Percentiles rank a stretch among this genome's conserved stretches.
Evolutionary conservation across 306 rosid genomes (phyloP).

Genomic region (Castanea crenata): DNA sequence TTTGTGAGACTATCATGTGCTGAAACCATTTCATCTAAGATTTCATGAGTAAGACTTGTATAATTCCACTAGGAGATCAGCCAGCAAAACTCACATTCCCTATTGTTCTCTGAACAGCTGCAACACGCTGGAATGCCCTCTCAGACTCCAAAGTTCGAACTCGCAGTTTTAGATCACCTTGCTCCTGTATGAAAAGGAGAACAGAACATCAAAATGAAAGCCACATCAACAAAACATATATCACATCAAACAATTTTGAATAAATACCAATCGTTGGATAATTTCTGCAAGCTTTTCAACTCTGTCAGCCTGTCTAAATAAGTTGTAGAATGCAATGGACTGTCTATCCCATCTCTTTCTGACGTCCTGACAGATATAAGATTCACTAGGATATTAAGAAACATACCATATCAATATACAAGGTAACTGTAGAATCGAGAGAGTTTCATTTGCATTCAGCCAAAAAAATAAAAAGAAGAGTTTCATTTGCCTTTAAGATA

Average conservation of each 20-base stretch:
- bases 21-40: not conserved
- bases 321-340: slow-evolving; percentile 82
- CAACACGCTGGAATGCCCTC: slow-evolving; percentile 97
- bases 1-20: not conserved
- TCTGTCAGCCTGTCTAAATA: slow-evolving; percentile 97
- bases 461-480: not conserved
- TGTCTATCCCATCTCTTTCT: slow-evolving; percentile 92
- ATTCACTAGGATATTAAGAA: slow-evolving; percentile 26
- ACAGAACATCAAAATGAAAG: slow-evolving; percentile 12
- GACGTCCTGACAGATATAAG: slow-evolving; percentile 59
- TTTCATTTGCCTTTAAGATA: slow-evolving; percentile 59
- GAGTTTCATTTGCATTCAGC: slow-evolving; percentile 26
- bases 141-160: slow-evolving; percentile 97
- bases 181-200: slow-evolving; percentile 59
- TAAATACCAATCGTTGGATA: slow-evolving; percentile 70
- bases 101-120: slow-evolving; percentile 81
- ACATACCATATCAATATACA: slow-evolving; percentile 16
- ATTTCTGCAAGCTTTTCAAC: slow-evolving; percentile 89
- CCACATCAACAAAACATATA: slow-evolving; percentile 17
- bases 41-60: not conserved
- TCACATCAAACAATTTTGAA: slow-evolving; percentile 8
- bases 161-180: slow-evolving; percentile 97
- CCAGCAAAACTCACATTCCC: slow-evolving; percentile 75
- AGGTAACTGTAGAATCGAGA: slow-evolving; percentile 15
- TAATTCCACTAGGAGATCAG: slow-evolving; percentile 20